Conservation (phyloP, 1,284 basidiomycete species). For the Austropuccinia psidii region DNA sequence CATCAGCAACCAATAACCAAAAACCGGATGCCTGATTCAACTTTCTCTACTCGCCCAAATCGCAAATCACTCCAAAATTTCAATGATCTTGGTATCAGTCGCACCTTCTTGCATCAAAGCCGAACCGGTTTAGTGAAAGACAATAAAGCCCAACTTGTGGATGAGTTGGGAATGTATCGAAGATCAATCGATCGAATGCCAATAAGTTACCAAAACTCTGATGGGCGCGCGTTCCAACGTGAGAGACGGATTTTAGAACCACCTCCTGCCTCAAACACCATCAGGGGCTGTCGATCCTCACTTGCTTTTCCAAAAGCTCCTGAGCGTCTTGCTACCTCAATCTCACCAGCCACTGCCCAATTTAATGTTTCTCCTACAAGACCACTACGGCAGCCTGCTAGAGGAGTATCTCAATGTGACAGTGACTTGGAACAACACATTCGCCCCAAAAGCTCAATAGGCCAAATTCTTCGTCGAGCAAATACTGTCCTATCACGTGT, state of each 20-base stretch:
- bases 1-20: not conserved
- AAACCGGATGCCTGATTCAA: conserved; percentile 1
- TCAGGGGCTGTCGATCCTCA: conserved; percentile 17
- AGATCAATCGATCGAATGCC: not conserved
- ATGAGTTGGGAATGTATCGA: conserved; percentile 26
- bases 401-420: not conserved
- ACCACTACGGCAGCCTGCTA: not conserved
- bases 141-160: not conserved
- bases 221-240: too few species aligned
- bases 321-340: conserved; percentile 3
- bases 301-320: conserved; percentile 21
- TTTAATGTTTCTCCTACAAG: conserved; percentile 10
- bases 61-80: not conserved
- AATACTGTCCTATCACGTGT: not conserved
- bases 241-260: not conserved
- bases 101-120: not conserved
- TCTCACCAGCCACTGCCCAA: conserved; percentile 16
- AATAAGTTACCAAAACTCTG: not conserved
- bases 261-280: not conserved
- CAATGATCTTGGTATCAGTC: not conserved
- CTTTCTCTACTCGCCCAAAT: conserved; percentile 3
- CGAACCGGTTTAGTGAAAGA: not conserved
- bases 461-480: conserved; percentile 22
- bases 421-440: not conserved
- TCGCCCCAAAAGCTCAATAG: conserved; percentile 26